Evolutionary conservation across 352 stramenopile species (phyloP), one percentile per base, ranked within the genome.

Genomic region (Phytophthora agathidicida): DNA sequence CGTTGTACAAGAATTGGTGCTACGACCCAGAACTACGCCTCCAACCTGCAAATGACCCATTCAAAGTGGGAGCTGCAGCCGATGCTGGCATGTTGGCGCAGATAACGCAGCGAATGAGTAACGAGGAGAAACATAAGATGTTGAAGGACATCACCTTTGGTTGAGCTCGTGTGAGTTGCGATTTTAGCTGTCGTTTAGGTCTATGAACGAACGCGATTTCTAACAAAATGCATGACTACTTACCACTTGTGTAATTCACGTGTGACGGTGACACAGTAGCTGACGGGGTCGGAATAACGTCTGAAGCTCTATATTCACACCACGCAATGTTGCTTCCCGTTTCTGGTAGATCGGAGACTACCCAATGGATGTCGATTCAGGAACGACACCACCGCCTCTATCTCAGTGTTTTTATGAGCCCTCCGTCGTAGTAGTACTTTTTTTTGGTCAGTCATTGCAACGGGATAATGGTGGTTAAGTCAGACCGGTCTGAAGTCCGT

Each of bases 1-100:
- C 47, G 0, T 14, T 73, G 6, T 45, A 47, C 30, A 53, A 70
- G 59, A 58, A 59, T 20, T 73, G 52, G 59, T 56, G 43, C 37
- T 68, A 68, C 31, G 63, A 68, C 16, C 49, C 44, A 28, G n/a
- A 20, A 3, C 11, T 68, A 28, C 32, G 30, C 32, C 30, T 72
- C 11, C 27, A 54, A 5, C 17, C 5, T 7, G n/a, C 19, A 22
- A 32, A 41, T 0, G 28, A 56, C 2, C 11, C 30, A 16, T 45
- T 37, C 30, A 43, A 63, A 23, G 9, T 7, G 13, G 37, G 7
- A 9, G 41, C 17, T 27, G 35, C 11, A 8, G 4, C 14, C 2
- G 33, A 47, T n/a, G 14, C 16, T 13, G 49, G 35, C 5, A 43
- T 60, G 16, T 9, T 53, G 11, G 31, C 39, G 16, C 20, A 7